Conservation (phyloP, 139 green algal species). For the Medakamo hakoo region DNA sequence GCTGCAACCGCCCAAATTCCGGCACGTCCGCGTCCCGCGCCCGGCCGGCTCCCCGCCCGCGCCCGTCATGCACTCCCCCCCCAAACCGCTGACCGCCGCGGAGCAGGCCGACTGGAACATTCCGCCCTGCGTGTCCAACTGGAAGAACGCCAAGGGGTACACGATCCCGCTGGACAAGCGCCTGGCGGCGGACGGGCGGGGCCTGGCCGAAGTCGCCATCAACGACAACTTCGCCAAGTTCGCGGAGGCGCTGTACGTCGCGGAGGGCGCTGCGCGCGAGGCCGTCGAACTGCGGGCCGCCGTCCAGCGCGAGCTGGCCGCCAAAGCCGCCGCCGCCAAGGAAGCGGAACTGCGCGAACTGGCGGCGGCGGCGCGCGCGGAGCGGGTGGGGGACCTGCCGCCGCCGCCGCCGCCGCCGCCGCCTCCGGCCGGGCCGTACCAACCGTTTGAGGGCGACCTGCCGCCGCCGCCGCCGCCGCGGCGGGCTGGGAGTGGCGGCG, state of each 20-base stretch:
- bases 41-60: slow-evolving; percentile 79
- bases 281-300: slow-evolving; percentile 43
- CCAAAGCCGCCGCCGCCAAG: slow-evolving; percentile 75
- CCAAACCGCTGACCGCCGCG: slow-evolving; percentile 60
- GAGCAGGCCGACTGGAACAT: slow-evolving; percentile 98
- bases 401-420: slow-evolving; percentile 3
- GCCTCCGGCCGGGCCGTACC: background rate
- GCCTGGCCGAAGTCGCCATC: slow-evolving; percentile 86
- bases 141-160: slow-evolving; percentile 96
- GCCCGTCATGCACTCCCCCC: slow-evolving; percentile 91
- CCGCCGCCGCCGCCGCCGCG: background rate
- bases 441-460: background rate
- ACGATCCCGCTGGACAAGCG: slow-evolving; percentile 99
- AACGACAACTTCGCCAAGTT: slow-evolving; percentile 88
- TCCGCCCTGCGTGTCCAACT: slow-evolving; percentile 94
- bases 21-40: slow-evolving; percentile 64
- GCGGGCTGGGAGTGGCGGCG: background rate
- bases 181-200: slow-evolving; percentile 88
- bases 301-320: slow-evolving; percentile 74
- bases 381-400: slow-evolving; percentile 37
- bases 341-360: slow-evolving; percentile 85
- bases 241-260: slow-evolving; percentile 83
- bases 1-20: slow-evolving; percentile 93
- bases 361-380: slow-evolving; percentile 75
- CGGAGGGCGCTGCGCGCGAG: slow-evolving; percentile 82